Evolutionary conservation across 129 eudicot species (phyloP).

Genomic region (Ambrosia artemisiifolia): DNA sequence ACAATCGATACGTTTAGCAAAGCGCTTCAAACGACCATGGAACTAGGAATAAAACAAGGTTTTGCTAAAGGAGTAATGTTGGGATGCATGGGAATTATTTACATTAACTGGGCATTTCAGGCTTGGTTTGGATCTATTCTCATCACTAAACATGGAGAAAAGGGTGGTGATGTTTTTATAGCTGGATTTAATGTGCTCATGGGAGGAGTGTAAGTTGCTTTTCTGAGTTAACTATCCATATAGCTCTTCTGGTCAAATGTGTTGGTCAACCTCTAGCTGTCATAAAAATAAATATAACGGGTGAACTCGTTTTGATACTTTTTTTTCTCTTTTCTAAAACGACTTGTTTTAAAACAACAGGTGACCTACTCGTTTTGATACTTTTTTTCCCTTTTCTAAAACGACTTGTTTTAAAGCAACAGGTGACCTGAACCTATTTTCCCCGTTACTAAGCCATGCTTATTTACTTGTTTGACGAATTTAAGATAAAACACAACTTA

Average conservation of each 20-base stretch:
- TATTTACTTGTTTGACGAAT: neutral
- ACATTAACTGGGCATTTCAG: conserved; percentile 74
- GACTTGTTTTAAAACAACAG: too few relatives aligned
- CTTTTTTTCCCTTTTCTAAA: too few relatives aligned
- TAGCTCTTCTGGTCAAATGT: neutral
- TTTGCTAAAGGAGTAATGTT: conserved; percentile 70
- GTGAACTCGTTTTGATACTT: too few relatives aligned
- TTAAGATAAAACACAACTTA: neutral
- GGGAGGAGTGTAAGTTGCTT: conserved; percentile 73
- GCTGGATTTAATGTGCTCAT: conserved; percentile 75
- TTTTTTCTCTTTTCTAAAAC: too few relatives aligned
- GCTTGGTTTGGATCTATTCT: conserved; percentile 72
- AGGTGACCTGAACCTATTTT: neutral
- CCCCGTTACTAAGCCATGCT: too few relatives aligned
- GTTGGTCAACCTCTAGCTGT: neutral
- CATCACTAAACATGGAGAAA: conserved; percentile 55
- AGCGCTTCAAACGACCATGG: conserved; percentile 54
- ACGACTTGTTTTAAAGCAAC: too few relatives aligned
- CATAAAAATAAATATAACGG: too few relatives aligned
- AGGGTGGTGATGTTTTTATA: conserved; percentile 66
- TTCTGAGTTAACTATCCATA: neutral
- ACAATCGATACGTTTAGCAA: conserved; percentile 51
- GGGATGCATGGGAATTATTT: conserved; percentile 75
- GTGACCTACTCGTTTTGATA: too few relatives aligned
- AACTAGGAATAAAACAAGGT: conserved; percentile 65